A percentile compares a stretch with the other conserved stretches of the same genome.
Conservation (phyloP, 2,329 filamentous ascomycete species). For the Aspergillus pseudoglaucus region DNA sequence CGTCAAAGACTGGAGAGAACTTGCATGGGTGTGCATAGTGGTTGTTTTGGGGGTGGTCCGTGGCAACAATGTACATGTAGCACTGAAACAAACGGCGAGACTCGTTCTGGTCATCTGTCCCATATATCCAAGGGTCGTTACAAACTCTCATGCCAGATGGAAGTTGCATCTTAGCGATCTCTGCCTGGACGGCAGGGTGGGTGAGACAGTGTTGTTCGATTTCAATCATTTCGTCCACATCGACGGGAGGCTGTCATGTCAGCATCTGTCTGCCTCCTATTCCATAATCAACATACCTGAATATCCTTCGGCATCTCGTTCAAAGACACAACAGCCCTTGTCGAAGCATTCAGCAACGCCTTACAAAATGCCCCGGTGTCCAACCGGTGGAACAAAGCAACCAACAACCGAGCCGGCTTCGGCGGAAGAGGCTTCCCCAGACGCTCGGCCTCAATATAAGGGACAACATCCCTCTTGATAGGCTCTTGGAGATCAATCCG, state of each 20-base stretch:
- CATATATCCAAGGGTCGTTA: constrained; percentile 66
- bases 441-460: constrained; percentile 60
- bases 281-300: constrained; percentile 26
- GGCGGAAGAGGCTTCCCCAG: constrained; percentile 43
- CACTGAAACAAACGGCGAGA: constrained; percentile 34
- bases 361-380: constrained; percentile 39
- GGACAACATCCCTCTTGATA: constrained; percentile 51
- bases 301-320: constrained; percentile 43
- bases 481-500: constrained; percentile 62
- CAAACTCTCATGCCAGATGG: constrained; percentile 52
- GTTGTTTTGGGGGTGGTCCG: constrained; percentile 32
- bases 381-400: constrained; percentile 43
- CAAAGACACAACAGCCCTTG: constrained; percentile 28
- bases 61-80: constrained; percentile 34
- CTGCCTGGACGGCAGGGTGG: constrained; percentile 51
- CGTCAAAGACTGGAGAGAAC: constrained; percentile 47
- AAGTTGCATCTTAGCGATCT: constrained; percentile 54
- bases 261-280: constrained; percentile 35
- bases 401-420: constrained; percentile 48
- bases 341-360: constrained; percentile 36
- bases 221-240: constrained; percentile 54
- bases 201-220: constrained; percentile 52
- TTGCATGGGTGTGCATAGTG: constrained; percentile 31
- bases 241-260: constrained; percentile 49
- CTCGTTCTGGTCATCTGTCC: constrained; percentile 36